A percentile compares a stretch with the other conserved stretches of the same genome.
phyloP scores from a whole-genome alignment of 1,284 basidiomycete species.

The Xerocomus cyaneibrunnescens region DNA sequence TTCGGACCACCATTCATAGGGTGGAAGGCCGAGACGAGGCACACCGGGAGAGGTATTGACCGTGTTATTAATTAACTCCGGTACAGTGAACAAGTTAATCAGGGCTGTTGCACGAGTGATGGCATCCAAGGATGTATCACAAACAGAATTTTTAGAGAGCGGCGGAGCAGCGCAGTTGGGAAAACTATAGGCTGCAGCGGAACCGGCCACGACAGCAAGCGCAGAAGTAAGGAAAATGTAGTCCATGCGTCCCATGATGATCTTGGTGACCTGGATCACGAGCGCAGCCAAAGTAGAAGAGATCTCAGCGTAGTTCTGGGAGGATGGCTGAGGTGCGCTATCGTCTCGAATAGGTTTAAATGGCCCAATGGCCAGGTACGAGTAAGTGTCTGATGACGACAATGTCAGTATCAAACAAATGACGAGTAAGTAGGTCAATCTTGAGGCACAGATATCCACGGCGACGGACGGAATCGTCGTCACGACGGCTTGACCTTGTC shows the following conservation, averaged over 20 bases:
- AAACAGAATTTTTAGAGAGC: constrained; percentile 46
- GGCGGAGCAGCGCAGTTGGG: constrained; percentile 49
- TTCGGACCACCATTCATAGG: constrained; percentile 58
- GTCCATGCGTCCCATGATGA: constrained; percentile 3
- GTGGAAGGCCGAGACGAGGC: constrained; percentile 48
- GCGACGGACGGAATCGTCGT: no score
- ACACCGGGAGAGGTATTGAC: constrained; percentile 51
- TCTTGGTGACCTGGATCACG: no score
- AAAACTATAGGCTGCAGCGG: constrained; percentile 29
- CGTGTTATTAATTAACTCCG: constrained; percentile 51
- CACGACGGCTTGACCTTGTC: no score
- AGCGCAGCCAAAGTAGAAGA: no score
- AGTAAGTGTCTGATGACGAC: no score
- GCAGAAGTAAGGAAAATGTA: not conserved
- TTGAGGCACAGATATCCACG: no score
- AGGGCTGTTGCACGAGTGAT: constrained; percentile 49
- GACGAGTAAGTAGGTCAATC: no score
- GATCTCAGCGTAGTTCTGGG: no score
- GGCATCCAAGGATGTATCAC: constrained; percentile 46
- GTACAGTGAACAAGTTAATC: constrained; percentile 46
- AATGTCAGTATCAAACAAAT: no score
- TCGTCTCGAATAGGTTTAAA: no score
- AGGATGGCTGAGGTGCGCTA: no score
- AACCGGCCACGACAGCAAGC: constrained; percentile 2
- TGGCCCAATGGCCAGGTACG: no score